Evolutionary conservation across 176 grass and related monocot species (phyloP), one percentile per base, ranked within the genome.

Genomic region (Musa troglodytarum): DNA sequence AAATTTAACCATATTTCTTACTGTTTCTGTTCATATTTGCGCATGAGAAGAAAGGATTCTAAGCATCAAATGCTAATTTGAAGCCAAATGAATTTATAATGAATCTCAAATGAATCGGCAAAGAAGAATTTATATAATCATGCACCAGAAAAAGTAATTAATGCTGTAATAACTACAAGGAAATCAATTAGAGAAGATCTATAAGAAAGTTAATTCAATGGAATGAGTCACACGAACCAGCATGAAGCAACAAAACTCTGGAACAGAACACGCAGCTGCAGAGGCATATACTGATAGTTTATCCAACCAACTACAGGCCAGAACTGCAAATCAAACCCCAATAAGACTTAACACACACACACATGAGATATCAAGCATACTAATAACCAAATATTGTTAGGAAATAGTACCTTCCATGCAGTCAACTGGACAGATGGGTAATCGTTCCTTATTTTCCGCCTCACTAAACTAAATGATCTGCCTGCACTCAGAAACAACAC

Each of bases 261-360:
- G 71, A 82, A 87, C 50, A 87, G 81, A 66, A 87, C 80, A 80
- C 80, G 85, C 2, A 87, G 81, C 49, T 83, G 75, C 29, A 79
- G 64, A 52, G 85, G 85, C 80, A 87, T 82, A 29, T 79, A 87
- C 22, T 83, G 71, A 62, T 87, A 80, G 63, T 82, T 83, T 53
- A 87, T 58, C 80, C 76, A 87, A 43, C 76, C 61, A 79, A 87
- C 76, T 75, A 87, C 65, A 50, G 81, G 85, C 85, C 85, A 87
- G 63, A 83, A 87, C 85, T 87, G 77, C 71, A 74, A 49, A 78
- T 76, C 58, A 81, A 69, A 20, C 5, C 19, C 23, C 24, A 61
- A 55, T 61, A 74, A 69, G 54, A 68, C 53, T 14, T 66, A 53
- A 1, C 1, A 49, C 50, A 76, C 49, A 49, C 62, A 49, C 12